Evolutionary conservation across 805 yeast genomes (phyloP).

Genomic region (Starmerella kuoi): DNA sequence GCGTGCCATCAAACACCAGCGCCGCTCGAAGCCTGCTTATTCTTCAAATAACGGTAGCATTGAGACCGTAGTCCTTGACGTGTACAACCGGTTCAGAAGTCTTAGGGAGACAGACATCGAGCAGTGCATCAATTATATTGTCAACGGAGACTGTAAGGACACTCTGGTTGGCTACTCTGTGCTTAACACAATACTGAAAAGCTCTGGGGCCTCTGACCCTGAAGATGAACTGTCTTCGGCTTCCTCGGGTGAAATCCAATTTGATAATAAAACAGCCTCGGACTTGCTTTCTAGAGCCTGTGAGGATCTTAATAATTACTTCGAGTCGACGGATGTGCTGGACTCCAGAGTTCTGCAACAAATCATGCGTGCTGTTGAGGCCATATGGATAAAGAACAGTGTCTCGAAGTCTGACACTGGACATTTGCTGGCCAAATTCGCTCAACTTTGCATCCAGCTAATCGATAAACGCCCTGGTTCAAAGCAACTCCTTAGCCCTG

Average conservation of each 20-base stretch:
- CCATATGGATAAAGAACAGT: conserved; percentile 4
- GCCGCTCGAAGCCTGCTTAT: not conserved
- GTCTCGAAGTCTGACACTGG: not conserved
- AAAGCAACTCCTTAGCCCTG: conserved; percentile 17
- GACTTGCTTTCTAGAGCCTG: not conserved
- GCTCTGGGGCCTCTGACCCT: not conserved
- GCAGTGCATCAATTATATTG: not conserved
- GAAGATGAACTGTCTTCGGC: not conserved
- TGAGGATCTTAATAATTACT: not conserved
- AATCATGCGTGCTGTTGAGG: conserved; percentile 16
- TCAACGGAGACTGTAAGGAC: conserved; percentile 3
- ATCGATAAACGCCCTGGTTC: conserved; percentile 8
- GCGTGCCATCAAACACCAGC: not conserved
- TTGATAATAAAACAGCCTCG: not conserved
- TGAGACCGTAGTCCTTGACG: not conserved
- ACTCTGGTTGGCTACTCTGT: conserved; percentile 8
- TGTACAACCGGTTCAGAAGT: not conserved
- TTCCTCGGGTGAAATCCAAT: not conserved
- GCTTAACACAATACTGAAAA: conserved; percentile 5
- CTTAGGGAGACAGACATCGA: not conserved
- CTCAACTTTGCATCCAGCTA: conserved; percentile 9
- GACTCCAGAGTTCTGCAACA: conserved; percentile 17
- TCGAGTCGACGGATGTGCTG: conserved; percentile 7
- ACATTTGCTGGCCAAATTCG: not conserved
- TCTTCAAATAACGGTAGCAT: not conserved